A percentile compares a stretch with the other conserved stretches of the same genome.
These are phyloP conservation scores for Saccharomycopsis olivae DNA, from an alignment of 805 yeast species.

Conservation along the genomic window DNA sequence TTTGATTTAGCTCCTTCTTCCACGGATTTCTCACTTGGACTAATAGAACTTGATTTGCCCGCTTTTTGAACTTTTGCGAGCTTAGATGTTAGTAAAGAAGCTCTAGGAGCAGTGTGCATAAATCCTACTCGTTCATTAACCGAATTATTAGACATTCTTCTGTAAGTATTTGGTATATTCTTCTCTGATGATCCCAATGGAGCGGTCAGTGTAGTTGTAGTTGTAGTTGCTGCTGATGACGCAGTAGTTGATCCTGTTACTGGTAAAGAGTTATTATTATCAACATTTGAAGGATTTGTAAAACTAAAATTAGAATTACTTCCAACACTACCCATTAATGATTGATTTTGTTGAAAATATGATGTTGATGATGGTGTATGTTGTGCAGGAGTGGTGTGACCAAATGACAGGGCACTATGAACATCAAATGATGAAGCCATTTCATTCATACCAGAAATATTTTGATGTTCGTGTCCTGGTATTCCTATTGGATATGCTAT, in stretches of 20 bases:
- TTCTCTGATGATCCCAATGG: not conserved
- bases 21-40: not conserved
- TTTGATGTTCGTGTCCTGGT: conserved; percentile 20
- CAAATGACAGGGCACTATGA: conserved; percentile 1
- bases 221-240: conserved; percentile 20
- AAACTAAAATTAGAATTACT: conserved; percentile 1
- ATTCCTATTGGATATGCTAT: conserved; percentile 22
- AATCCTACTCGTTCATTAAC: conserved; percentile 4
- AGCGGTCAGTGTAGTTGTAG: no score
- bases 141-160: conserved; percentile 7
- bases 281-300: not conserved
- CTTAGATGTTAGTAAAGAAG: conserved; percentile 14
- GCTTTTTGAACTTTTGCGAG: conserved; percentile 13
- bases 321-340: conserved; percentile 16
- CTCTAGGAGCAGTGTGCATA: conserved; percentile 5
- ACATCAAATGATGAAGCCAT: not conserved
- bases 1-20: not conserved
- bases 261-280: no score
- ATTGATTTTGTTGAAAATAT: conserved; percentile 16
- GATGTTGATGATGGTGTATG: conserved; percentile 7
- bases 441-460: not conserved
- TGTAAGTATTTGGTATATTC: no score
- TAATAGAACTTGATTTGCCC: not conserved
- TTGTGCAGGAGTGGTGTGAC: conserved; percentile 11
- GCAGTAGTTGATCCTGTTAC: conserved; percentile 28